Percentiles rank a stretch among this genome's conserved stretches.
Evolutionary conservation across 2,329 filamentous ascomycete species (phyloP).

Genomic region (Sporothrix brasiliensis): DNA sequence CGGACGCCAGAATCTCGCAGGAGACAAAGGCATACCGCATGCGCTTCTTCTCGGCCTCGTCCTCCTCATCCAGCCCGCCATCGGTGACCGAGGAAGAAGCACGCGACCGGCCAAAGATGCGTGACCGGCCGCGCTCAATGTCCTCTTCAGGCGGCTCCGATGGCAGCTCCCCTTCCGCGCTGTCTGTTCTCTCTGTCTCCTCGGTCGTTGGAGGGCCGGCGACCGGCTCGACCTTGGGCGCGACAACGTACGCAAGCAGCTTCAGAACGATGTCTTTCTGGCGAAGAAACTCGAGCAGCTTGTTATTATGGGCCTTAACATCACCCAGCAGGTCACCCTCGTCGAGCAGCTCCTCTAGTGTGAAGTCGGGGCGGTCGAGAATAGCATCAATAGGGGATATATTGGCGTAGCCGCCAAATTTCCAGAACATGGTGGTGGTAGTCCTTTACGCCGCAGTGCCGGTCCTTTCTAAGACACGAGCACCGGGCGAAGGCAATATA

Average conservation of each 20-base stretch:
- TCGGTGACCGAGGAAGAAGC: conserved; percentile 56
- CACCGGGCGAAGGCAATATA: conserved; percentile 17
- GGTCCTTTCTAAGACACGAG: conserved; percentile 21
- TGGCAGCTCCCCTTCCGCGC: conserved; percentile 40
- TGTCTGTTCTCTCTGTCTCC: conserved; percentile 44
- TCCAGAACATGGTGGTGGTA: conserved; percentile 82
- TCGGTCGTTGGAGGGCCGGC: conserved; percentile 48
- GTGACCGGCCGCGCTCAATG: conserved; percentile 47
- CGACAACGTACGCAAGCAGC: conserved; percentile 88
- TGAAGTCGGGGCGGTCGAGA: conserved; percentile 94
- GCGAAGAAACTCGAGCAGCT: conserved; percentile 93
- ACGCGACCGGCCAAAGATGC: conserved; percentile 57
- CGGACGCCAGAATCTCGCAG: conserved; percentile 89
- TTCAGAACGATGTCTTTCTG: conserved; percentile 82
- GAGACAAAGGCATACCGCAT: conserved; percentile 93
- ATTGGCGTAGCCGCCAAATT: conserved; percentile 98
- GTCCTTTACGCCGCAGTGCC: conserved; percentile 27
- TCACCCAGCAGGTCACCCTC: conserved; percentile 96
- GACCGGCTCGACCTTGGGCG: conserved; percentile 67
- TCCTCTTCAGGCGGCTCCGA: background rate
- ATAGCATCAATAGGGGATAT: conserved; percentile 95
- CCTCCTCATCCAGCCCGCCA: conserved; percentile 56
- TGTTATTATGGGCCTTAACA: conserved; percentile 96
- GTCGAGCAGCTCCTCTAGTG: conserved; percentile 91
- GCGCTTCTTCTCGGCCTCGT: conserved; percentile 85